Conservation (phyloP, 495 filamentous ascomycete species). For the Penicillium argentinense region DNA sequence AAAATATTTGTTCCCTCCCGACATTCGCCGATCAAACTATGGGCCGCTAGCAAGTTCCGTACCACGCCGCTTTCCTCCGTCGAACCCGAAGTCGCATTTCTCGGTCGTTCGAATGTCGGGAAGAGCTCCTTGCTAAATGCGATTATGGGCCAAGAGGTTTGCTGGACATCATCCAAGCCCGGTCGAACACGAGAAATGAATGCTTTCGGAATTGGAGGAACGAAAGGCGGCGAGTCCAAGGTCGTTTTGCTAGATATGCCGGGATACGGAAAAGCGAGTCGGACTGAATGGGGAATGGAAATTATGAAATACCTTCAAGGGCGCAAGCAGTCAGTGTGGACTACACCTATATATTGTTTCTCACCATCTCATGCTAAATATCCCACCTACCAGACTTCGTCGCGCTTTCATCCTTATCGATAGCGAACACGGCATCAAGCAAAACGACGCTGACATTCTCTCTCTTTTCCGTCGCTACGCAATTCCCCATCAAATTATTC, state of each 20-base stretch:
- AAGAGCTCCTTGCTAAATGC: constrained; percentile 89
- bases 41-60: constrained; percentile 70
- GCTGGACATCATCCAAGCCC: constrained; percentile 67
- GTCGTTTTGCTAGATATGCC: constrained; percentile 85
- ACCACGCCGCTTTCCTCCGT: constrained; percentile 46
- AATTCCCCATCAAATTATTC: constrained; percentile 73
- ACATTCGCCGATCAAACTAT: constrained; percentile 64
- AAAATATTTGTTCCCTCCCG: constrained; percentile 59
- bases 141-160: constrained; percentile 60
- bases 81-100: constrained; percentile 63
- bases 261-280: constrained; percentile 81
- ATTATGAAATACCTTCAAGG: constrained; percentile 79
- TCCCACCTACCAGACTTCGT: constrained; percentile 47
- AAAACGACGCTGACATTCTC: constrained; percentile 66
- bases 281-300: constrained; percentile 77
- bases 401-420: constrained; percentile 86
- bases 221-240: constrained; percentile 51
- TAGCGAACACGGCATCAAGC: constrained; percentile 76
- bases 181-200: constrained; percentile 84
- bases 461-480: constrained; percentile 57
- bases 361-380: too few species aligned
- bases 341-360: background rate
- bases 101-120: constrained; percentile 88
- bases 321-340: constrained; percentile 60
- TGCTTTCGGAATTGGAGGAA: constrained; percentile 71